phyloP scores from a whole-genome alignment of 73 alveolate species.

The Paramecium primaurelia region DNA sequence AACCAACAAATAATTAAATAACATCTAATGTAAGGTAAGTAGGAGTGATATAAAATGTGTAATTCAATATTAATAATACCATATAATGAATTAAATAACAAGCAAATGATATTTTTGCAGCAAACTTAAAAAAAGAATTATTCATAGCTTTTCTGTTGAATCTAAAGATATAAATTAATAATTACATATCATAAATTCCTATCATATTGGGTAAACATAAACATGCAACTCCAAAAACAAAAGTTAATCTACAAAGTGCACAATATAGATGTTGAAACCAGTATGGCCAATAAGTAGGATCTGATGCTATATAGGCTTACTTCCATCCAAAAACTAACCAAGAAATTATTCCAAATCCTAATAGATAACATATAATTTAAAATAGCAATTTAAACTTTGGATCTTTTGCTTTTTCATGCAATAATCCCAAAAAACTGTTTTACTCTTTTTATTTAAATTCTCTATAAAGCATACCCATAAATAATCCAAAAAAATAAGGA shows the following conservation, averaged over 20 bases:
- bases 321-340: background rate
- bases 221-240: background rate
- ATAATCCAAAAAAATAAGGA: slow-evolving; percentile 45
- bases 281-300: background rate
- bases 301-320: background rate
- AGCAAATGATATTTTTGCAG: background rate
- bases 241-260: background rate
- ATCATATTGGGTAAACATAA: background rate
- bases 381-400: background rate
- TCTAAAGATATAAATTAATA: background rate
- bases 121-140: background rate
- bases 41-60: background rate
- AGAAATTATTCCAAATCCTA: background rate
- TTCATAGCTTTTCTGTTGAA: background rate
- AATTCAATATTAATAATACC: background rate
- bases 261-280: background rate
- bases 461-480: slow-evolving; percentile 39
- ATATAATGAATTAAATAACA: background rate
- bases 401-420: background rate
- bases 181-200: slow-evolving; percentile 29
- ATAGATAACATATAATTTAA: background rate
- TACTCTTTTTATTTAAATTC: background rate
- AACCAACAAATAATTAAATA: background rate
- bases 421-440: background rate
- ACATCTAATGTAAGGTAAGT: background rate